Base-by-base conservation (phyloP, 2,329 filamentous ascomycete genomes). In the Sporothrix protearum region DNA sequence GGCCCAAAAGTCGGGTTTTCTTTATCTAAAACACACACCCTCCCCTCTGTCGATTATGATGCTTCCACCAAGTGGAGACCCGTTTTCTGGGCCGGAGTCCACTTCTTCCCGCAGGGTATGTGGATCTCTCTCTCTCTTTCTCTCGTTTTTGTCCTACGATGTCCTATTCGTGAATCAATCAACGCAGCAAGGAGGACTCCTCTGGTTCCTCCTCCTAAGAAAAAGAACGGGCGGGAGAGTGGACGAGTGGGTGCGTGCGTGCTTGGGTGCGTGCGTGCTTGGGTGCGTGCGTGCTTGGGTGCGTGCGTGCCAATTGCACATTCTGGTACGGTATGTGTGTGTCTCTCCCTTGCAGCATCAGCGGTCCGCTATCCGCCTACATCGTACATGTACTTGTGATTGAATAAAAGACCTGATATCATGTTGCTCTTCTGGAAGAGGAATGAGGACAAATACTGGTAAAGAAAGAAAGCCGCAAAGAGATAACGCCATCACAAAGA, bases 11-110 rank as follows among this genome's bases (percentile, higher is more conserved):
- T n/a, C 7, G 36, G 8, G 36, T 28, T 45, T 47, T 57, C 63
- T 67, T 67, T 67, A 67, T 67, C 64, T 51, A 51, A 67, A 36
- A 49, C 45, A 19, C 64, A 67, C 64, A 14, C 64, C 64, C 64
- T 28, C 45, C 8, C 28, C 45, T 28, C 45, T 36, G 42, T 57
- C 53, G 53, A 57, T 4, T 42, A 66, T 49, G 49, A 53, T 33
- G 45, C 36, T 30, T 67, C 64, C 64, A 39, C 64, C 51, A 67
- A 10, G 45, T 51, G 64, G 64, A 51, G 8, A 51, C 63, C 42
- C 8, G 45, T 33, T 51, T n/a, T 67, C 45, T 67, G 63, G 45
- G 16, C 42, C 63, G 14, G 28, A 49, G 45, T 64, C 59, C 59
- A 64, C 42, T 39, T 51, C 45, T 67, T 67, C 64, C 64, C 64